These are phyloP conservation scores for Tillandsia fasciculata DNA, from an alignment of 176 grass and related monocot genomes.

Conservation along the genomic window DNA sequence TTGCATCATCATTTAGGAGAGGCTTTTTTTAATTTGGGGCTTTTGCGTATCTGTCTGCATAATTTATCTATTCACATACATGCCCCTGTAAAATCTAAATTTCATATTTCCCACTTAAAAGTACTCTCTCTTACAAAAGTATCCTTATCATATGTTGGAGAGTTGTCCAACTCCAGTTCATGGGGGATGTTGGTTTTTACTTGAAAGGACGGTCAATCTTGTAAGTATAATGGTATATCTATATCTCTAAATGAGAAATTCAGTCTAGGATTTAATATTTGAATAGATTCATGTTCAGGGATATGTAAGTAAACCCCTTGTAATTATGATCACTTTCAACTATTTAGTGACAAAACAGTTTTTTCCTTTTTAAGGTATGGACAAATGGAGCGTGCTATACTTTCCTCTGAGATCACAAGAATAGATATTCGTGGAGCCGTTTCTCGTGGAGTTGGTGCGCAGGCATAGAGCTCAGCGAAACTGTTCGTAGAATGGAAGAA, in stretches of 20 bases:
- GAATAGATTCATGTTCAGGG: too few relatives aligned
- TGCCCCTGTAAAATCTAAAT: too few relatives aligned
- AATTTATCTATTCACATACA: too few relatives aligned
- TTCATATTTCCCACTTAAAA: too few relatives aligned
- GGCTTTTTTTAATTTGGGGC: not conserved
- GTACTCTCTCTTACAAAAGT: not conserved
- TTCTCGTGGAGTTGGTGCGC: constrained; percentile 76
- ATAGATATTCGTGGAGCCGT: constrained; percentile 91
- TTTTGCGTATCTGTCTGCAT: too few relatives aligned
- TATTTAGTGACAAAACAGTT: not conserved
- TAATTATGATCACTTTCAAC: not conserved
- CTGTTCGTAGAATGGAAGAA: constrained; percentile 96
- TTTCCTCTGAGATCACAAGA: constrained; percentile 68
- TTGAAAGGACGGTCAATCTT: too few relatives aligned
- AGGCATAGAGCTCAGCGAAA: constrained; percentile 98
- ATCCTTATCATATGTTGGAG: not conserved
- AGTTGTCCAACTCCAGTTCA: not conserved
- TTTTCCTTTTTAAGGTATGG: constrained; percentile 57
- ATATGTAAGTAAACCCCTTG: too few relatives aligned
- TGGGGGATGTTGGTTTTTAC: too few relatives aligned
- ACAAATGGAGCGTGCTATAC: constrained; percentile 86
- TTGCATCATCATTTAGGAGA: not conserved
- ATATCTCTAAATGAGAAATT: too few relatives aligned
- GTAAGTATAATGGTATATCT: too few relatives aligned
- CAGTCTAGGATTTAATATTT: too few relatives aligned